phyloP scores from a whole-genome alignment of 2,329 filamentous ascomycete genomes.

The Penicillium sp. region DNA sequence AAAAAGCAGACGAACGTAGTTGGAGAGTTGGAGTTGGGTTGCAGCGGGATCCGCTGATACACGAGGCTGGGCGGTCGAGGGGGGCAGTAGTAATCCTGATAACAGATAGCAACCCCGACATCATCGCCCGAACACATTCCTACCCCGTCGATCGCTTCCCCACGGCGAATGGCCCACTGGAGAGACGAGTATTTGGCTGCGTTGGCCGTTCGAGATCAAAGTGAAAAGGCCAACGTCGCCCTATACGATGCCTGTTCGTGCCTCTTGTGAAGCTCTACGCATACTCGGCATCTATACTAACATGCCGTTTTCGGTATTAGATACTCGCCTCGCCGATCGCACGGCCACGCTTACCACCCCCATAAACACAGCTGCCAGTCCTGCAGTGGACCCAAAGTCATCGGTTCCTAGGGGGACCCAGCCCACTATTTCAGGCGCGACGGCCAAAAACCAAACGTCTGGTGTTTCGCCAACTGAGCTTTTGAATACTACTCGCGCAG shows the following conservation, averaged over 20 bases:
- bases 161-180: slow-evolving; percentile 65
- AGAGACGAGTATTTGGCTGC: slow-evolving; percentile 77
- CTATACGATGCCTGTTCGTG: slow-evolving; percentile 75
- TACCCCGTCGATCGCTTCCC: slow-evolving; percentile 6
- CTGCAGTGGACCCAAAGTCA: slow-evolving; percentile 24
- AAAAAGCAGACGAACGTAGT: slow-evolving; percentile 2
- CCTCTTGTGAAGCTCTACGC: neutral
- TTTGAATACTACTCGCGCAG: slow-evolving; percentile 52
- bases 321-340: slow-evolving; percentile 67
- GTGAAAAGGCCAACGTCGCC: slow-evolving; percentile 64
- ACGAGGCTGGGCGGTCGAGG: slow-evolving; percentile 34
- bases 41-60: slow-evolving; percentile 34
- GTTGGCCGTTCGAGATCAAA: slow-evolving; percentile 69
- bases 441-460: slow-evolving; percentile 27
- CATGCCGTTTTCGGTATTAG: slow-evolving; percentile 40
- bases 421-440: slow-evolving; percentile 28
- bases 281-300: slow-evolving; percentile 19
- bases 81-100: slow-evolving; percentile 29
- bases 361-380: slow-evolving; percentile 11
- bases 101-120: slow-evolving; percentile 16
- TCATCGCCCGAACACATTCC: slow-evolving; percentile 21
- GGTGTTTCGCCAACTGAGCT: slow-evolving; percentile 33
- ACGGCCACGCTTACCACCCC: slow-evolving; percentile 56
- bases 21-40: slow-evolving; percentile 27
- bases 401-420: slow-evolving; percentile 18